A percentile compares a stretch with the other conserved stretches of the same genome.
These are phyloP conservation scores for Hymenoscyphus albidus DNA, from an alignment of 2,329 filamentous ascomycete genomes.

Conservation along the genomic window DNA sequence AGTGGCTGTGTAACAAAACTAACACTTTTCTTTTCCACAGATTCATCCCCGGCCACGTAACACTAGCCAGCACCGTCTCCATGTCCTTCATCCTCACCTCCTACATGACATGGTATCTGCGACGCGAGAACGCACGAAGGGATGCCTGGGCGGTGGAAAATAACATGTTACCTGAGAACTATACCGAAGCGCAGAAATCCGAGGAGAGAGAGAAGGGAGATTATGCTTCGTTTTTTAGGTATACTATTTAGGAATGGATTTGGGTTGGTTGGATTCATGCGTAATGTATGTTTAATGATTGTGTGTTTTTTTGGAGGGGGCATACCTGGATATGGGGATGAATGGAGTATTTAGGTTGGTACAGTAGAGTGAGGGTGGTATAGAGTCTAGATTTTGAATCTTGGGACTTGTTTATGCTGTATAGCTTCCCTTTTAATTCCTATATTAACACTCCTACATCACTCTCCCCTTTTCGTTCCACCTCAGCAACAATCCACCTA, in stretches of 20 bases:
- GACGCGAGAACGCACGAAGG: conserved; percentile 52
- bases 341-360: too few relatives aligned
- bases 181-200: conserved; percentile 52
- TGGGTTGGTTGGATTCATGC: not conserved
- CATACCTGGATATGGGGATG: too few relatives aligned
- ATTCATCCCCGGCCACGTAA: conserved; percentile 44
- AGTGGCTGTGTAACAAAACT: not conserved
- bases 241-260: conserved; percentile 41
- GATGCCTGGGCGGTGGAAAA: conserved; percentile 38
- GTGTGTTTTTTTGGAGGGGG: not conserved
- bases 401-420: too few relatives aligned
- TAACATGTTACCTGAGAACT: conserved; percentile 46
- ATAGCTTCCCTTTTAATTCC: too few relatives aligned
- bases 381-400: too few relatives aligned
- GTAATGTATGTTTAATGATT: not conserved
- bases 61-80: conserved; percentile 41
- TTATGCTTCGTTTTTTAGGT: conserved; percentile 52
- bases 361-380: too few relatives aligned
- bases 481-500: too few relatives aligned
- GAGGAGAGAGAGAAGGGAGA: conserved; percentile 54
- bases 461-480: too few relatives aligned
- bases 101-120: conserved; percentile 55
- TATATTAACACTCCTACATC: too few relatives aligned
- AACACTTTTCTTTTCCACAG: conserved; percentile 18
- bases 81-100: conserved; percentile 49